Percentiles rank a stretch among this genome's conserved stretches.
Evolutionary conservation across 306 rosid species (phyloP).

Genomic region (Phaseolus lunatus): DNA sequence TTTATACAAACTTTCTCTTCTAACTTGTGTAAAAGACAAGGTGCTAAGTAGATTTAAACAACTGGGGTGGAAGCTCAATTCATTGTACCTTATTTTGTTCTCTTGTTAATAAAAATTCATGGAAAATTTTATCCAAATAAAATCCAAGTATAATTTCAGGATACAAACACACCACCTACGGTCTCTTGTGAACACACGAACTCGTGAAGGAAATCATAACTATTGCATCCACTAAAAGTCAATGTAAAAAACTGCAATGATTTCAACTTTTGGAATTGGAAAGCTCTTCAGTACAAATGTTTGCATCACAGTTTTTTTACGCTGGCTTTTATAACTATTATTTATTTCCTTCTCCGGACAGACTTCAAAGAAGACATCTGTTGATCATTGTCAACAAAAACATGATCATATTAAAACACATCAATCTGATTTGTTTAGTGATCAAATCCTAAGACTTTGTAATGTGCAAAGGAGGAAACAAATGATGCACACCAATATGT

Average conservation of each 20-base stretch:
- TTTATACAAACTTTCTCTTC: too few species aligned
- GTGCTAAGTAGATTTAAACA: too few species aligned
- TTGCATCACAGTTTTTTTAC: background rate
- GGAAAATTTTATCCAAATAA: too few species aligned
- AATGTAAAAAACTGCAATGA: background rate
- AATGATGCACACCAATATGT: slow-evolving; percentile 2
- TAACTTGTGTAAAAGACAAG: too few species aligned
- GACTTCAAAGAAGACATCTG: background rate
- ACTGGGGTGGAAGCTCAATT: too few species aligned
- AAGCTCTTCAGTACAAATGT: slow-evolving; percentile 11
- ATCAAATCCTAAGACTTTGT: background rate
- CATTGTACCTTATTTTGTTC: too few species aligned
- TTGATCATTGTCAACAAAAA: slow-evolving; percentile 15
- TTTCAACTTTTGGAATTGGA: background rate
- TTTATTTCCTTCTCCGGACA: background rate
- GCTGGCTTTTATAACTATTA: background rate
- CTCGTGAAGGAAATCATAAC: slow-evolving; percentile 14
- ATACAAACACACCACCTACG: background rate
- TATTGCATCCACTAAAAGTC: slow-evolving; percentile 20
- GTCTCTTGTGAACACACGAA: slow-evolving; percentile 18
- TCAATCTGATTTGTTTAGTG: slow-evolving; percentile 2
- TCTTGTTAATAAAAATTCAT: too few species aligned
- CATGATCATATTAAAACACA: slow-evolving; percentile 20
- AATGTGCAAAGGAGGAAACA: slow-evolving; percentile 1
- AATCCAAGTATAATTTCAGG: background rate